Conservation (phyloP, 75 land plant genomes). For the Chamaecyparis obtusa region DNA sequence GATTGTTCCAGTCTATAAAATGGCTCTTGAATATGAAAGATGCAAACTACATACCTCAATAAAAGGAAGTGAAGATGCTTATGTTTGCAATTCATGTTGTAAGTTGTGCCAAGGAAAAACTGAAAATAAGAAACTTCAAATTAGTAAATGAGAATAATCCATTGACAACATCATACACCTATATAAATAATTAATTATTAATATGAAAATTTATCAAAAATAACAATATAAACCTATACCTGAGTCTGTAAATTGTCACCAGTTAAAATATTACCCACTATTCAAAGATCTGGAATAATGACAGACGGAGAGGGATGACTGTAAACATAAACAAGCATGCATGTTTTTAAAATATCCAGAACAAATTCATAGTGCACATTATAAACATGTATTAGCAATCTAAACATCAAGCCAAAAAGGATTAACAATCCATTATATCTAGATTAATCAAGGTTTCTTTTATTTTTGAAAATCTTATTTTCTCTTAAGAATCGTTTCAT, state of each 20-base stretch:
- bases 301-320: slow-evolving; percentile 63
- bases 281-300: slow-evolving; percentile 55
- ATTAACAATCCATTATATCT: not conserved
- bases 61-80: too few species aligned
- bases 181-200: not conserved
- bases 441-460: too few species aligned
- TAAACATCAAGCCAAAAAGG: not conserved
- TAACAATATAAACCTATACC: slow-evolving; percentile 19
- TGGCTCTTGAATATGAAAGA: too few species aligned
- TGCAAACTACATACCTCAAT: too few species aligned
- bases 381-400: not conserved
- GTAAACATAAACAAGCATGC: not conserved
- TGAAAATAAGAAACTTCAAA: too few species aligned
- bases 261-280: slow-evolving; percentile 71
- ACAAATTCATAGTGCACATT: not conserved
- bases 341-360: not conserved
- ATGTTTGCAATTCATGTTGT: too few species aligned
- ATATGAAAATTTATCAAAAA: not conserved
- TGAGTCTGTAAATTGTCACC: slow-evolving; percentile 72
- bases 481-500: too few species aligned
- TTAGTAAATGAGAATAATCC: not conserved
- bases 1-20: too few species aligned
- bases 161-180: not conserved
- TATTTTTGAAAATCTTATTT: too few species aligned
- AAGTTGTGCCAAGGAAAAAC: too few species aligned